phyloP scores from a whole-genome alignment of 1,284 basidiomycete species.

The Leccinum pseudoinsigne region DNA sequence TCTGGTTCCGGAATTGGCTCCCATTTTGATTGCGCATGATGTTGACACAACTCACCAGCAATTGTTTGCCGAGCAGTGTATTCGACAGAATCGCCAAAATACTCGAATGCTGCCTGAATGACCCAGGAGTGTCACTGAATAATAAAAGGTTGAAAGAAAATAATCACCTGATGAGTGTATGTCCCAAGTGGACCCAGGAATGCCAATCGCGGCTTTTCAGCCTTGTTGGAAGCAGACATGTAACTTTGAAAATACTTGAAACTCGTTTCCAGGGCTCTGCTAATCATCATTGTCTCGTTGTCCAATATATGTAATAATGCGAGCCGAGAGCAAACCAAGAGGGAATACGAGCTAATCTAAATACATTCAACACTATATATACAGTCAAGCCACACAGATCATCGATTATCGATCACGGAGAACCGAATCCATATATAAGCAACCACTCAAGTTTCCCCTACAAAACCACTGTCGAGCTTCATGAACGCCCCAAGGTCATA shows the following conservation, averaged over 20 bases:
- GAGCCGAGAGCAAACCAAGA: not conserved
- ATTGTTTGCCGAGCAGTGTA: slow-evolving; percentile 59
- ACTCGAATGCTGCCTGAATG: slow-evolving; percentile 57
- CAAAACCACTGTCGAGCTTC: slow-evolving; percentile 9
- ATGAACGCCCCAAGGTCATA: slow-evolving; percentile 20
- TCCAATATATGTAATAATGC: not conserved
- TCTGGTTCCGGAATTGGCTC: slow-evolving; percentile 38
- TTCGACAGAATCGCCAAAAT: slow-evolving; percentile 50
- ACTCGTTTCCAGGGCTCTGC: slow-evolving; percentile 2
- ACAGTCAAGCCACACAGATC: not conserved
- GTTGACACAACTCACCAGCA: slow-evolving; percentile 39
- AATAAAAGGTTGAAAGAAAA: not conserved
- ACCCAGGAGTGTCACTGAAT: not conserved
- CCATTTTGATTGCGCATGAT: not conserved
- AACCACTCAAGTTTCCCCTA: slow-evolving; percentile 5
- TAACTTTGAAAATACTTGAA: slow-evolving; percentile 8
- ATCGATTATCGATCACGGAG: not conserved
- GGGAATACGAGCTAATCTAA: not conserved
- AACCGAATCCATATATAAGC: not conserved
- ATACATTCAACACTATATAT: not conserved
- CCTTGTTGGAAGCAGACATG: slow-evolving; percentile 9
- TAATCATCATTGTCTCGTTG: slow-evolving; percentile 13
- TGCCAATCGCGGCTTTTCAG: slow-evolving; percentile 33
- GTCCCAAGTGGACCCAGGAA: slow-evolving; percentile 75
- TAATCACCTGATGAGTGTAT: slow-evolving; percentile 70